Percentiles rank a stretch among this genome's conserved stretches.
These are phyloP conservation scores for Talaromyces wortmannii DNA, from an alignment of 495 filamentous ascomycete species.

Conservation along the genomic window DNA sequence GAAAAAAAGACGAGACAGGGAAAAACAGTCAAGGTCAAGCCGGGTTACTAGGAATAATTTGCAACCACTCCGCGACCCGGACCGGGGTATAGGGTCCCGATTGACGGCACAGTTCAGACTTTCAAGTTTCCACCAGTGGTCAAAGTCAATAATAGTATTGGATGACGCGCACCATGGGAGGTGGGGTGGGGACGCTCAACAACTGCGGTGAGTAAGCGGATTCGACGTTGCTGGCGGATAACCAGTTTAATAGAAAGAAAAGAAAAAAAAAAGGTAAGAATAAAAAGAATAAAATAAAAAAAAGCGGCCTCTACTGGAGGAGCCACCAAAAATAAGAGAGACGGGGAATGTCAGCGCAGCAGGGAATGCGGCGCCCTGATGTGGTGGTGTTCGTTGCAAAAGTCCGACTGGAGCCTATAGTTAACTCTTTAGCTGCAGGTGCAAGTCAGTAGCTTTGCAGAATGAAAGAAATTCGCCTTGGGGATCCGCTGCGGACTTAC, in stretches of 20 bases:
- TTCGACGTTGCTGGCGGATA: conserved; percentile 1
- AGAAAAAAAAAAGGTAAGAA: conserved; percentile 8
- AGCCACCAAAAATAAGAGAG: not conserved
- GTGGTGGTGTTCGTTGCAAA: not conserved
- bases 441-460: not conserved
- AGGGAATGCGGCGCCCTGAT: not conserved
- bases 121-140: not conserved
- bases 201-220: conserved; percentile 4
- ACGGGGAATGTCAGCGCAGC: not conserved
- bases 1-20: conserved; percentile 2
- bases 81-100: not conserved
- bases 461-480: not conserved
- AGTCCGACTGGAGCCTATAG: not conserved
- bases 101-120: not conserved
- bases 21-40: not conserved
- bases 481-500: not conserved
- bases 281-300: conserved; percentile 5
- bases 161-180: not conserved
- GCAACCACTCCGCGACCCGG: not conserved
- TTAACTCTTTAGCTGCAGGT: not conserved
- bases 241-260: conserved; percentile 3
- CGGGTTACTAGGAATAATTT: not conserved
- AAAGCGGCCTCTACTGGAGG: not conserved
- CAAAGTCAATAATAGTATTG: not conserved
- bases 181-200: not conserved